Evolutionary conservation across 2,329 filamentous ascomycete genomes (phyloP).

Genomic region (Phyllosticta citrichinensis): DNA sequence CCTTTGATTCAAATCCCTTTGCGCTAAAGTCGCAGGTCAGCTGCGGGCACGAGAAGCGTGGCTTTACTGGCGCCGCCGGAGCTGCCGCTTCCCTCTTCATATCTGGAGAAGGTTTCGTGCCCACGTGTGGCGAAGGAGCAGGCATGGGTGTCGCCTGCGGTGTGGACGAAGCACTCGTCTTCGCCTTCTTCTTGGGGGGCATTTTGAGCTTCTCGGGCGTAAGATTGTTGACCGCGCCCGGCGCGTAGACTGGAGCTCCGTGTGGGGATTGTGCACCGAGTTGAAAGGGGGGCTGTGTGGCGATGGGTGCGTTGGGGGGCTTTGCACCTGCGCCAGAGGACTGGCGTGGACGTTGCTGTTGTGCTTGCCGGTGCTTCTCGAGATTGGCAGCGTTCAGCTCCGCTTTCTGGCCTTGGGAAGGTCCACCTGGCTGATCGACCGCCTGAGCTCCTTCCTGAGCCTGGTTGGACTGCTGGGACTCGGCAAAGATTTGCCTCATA

Average conservation of each 20-base stretch:
- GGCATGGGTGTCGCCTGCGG: conserved; percentile 23
- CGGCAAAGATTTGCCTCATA: conserved; percentile 14
- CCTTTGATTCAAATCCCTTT: conserved; percentile 45
- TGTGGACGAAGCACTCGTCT: conserved; percentile 36
- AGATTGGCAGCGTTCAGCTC: conserved; percentile 28
- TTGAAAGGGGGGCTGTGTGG: conserved; percentile 43
- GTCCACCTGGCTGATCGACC: background rate
- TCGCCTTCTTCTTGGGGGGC: conserved; percentile 47
- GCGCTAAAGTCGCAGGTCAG: conserved; percentile 43
- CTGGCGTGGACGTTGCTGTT: conserved; percentile 30
- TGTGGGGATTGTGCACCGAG: conserved; percentile 44
- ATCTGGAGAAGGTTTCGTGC: conserved; percentile 32
- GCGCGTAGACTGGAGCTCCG: conserved; percentile 43
- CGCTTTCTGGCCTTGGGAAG: conserved; percentile 11
- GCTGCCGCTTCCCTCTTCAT: conserved; percentile 39
- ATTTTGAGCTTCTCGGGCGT: conserved; percentile 48
- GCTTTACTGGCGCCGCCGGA: conserved; percentile 28
- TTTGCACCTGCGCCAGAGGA: conserved; percentile 20
- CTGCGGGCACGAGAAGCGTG: conserved; percentile 44
- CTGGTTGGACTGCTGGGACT: background rate
- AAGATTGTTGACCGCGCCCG: conserved; percentile 40
- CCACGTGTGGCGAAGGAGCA: conserved; percentile 30
- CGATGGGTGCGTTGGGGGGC: conserved; percentile 39
- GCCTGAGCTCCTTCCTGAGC: background rate
- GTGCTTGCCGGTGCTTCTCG: conserved; percentile 20